phyloP scores from a whole-genome alignment of 495 filamentous ascomycete species.

The Tetracladium setigerum region DNA sequence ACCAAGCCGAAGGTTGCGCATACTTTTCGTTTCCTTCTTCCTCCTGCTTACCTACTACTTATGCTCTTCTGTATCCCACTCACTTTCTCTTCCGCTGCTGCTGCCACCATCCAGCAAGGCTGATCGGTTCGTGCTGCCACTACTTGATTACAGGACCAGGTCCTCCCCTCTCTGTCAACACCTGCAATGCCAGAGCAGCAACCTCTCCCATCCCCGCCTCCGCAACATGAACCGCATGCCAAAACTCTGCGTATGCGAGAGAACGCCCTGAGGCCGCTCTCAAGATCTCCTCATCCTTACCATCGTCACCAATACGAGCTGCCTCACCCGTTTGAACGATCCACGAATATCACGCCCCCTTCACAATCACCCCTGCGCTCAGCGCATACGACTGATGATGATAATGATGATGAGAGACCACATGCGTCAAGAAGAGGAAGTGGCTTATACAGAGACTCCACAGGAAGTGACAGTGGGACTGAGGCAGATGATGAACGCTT shows the following conservation, averaged over 20 bases:
- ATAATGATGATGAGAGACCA: slow-evolving; percentile 6
- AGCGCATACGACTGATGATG: slow-evolving; percentile 9
- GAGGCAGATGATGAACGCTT: slow-evolving; percentile 86
- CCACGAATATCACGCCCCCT: slow-evolving; percentile 13
- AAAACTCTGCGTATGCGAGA: slow-evolving; percentile 14
- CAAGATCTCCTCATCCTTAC: slow-evolving; percentile 75
- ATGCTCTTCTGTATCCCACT: too few species aligned
- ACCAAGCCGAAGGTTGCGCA: too few species aligned
- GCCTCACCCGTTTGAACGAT: slow-evolving; percentile 30
- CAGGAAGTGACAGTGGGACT: slow-evolving; percentile 78
- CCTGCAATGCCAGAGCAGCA: slow-evolving; percentile 19
- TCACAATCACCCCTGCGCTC: slow-evolving; percentile 5
- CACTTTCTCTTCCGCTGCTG: too few species aligned
- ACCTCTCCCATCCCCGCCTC: neutral
- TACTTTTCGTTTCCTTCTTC: too few species aligned
- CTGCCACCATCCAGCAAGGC: too few species aligned
- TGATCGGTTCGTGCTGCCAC: too few species aligned
- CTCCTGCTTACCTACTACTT: too few species aligned
- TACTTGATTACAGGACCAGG: too few species aligned
- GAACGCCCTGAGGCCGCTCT: slow-evolving; percentile 42
- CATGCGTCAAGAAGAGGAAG: neutral
- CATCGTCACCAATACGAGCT: slow-evolving; percentile 47
- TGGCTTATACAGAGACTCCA: slow-evolving; percentile 25
- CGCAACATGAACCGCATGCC: slow-evolving; percentile 15
- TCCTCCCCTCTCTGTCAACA: neutral